Evolutionary conservation across 768 basidiomycete species (phyloP).

Genomic region (Suillus luteus): DNA sequence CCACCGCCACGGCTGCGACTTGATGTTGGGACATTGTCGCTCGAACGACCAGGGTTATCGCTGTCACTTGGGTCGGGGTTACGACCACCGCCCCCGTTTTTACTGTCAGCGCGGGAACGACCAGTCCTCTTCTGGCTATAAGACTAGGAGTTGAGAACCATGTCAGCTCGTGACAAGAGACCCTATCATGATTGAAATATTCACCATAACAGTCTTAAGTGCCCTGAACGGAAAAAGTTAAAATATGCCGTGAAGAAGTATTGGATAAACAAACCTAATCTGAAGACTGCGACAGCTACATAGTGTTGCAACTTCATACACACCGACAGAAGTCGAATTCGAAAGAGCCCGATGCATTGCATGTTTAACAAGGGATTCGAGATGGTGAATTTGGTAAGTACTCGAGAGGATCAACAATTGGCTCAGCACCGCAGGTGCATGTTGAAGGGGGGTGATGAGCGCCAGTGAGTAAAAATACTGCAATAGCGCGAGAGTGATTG

Average conservation of each 20-base stretch:
- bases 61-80: conserved; percentile 39
- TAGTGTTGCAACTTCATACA: conserved; percentile 94
- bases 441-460: conserved; percentile 88
- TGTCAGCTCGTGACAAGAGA: conserved; percentile 17
- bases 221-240: conserved; percentile 47
- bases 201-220: conserved; percentile 82
- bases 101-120: conserved; percentile 52
- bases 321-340: conserved; percentile 83
- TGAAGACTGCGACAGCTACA: conserved; percentile 88
- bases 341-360: conserved; percentile 90
- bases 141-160: conserved; percentile 46
- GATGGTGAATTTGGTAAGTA: conserved; percentile 76
- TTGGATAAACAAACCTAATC: conserved; percentile 62
- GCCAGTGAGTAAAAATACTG: conserved; percentile 93
- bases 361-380: conserved; percentile 84
- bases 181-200: conserved; percentile 19
- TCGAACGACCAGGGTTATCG: conserved; percentile 37
- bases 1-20: conserved; percentile 50
- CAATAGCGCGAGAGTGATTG: conserved; percentile 83
- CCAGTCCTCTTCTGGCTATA: conserved; percentile 73
- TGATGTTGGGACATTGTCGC: conserved; percentile 35
- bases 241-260: conserved; percentile 17
- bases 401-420: conserved; percentile 83
- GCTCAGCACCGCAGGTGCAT: conserved; percentile 85
- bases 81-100: conserved; percentile 44